Base-by-base conservation (phyloP, 2,329 filamentous ascomycete genomes). In the Chaetomium strumarium region DNA sequence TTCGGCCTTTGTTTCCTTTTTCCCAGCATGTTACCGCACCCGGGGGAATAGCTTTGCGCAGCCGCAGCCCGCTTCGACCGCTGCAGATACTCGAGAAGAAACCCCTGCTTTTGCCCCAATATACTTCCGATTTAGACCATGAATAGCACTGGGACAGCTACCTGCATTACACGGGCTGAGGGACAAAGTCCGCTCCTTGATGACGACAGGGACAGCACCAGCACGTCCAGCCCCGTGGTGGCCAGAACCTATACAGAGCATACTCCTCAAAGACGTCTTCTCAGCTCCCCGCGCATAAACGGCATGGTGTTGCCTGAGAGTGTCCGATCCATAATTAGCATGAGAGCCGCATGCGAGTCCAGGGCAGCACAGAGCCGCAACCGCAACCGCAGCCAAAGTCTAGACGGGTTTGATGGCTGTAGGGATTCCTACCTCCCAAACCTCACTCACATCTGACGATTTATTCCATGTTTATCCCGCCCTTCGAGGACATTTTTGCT, bases 231-330 rank as follows among this genome's bases (percentile, higher is more conserved):
- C 29, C 47, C 42, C n/a, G 13, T 40, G 14, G 38, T 43, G 29
- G 14, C 33, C 9, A 36, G 29, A 40, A 30, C 17, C n/a, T 17
- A 39, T 5, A 29, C 38, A 16, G 5, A 16, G 13, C 5, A 10
- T 36, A 14, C 33, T 1, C 4, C 43, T 1, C 43, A 29, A 3
- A 39, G 17, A 14, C 38, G 38, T 1, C 29, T 44, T 29, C 33
- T 46, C 2, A 16, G 51, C 37, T 49, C 49, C n/a, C 43, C 50
- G 4, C 49, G 50, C 19, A 47, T 52, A 17, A 56, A 49, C 24
- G 53, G 55, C 24, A 49, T 54, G 10, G 38, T 58, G 0, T 34
- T 50, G 7, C 30, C 42, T 20, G 31, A 38, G 14, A 54, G 51
- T 20, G 20, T 50, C 11, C 45, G 46, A 16, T 40, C 34, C 16